Evolutionary conservation across 2,329 filamentous ascomycete species (phyloP), one percentile per base, ranked within the genome.

Genomic region (Diaporthe citrichinensis): DNA sequence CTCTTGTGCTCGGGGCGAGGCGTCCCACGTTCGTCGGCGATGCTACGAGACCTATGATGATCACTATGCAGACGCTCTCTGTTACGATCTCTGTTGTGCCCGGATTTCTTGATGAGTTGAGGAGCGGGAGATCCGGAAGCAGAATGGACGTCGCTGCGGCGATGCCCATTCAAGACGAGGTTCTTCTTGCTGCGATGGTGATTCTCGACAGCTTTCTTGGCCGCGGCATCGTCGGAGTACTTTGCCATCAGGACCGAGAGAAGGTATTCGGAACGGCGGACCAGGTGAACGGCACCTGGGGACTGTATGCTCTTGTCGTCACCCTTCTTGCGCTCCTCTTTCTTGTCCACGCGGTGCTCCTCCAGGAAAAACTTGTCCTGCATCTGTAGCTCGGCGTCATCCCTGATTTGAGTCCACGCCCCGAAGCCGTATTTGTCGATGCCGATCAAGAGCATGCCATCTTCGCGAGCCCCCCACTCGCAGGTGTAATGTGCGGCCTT

Each of bases 271-370:
- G 96, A 94, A 76, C 97, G 94, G 65, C 97, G 95, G 72, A 98
- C 96, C 59, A 99, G 92, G 82, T 99, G 97, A 39, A 99, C 97
- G 31, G 97, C 96, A n/a, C 97, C 97, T 5, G 97, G 97, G 3
- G 96, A 98, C 81, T 98, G 97, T 49, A 94, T 94, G 77, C 93
- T 92, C 80, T 95, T 95, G 74, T 93, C 94, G 25, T 95, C 93
- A 23, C 87, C 91, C 80, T 95, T 95, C 81, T 89, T 94, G 49
- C 97, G 93, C 84, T 98, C 95, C 80, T 97, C 96, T 83, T 98
- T 98, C 86, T 97, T 97, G 83, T 98, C 97, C 25, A 98, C 96
- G n/a, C 96, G 94, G 83, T 98, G 96, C 84, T 99, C 97, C 82
- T 99, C 97, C 1, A 99, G 87, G 86, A 98, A 99, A 82, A 98